Percentiles rank a stretch among this genome's conserved stretches.
These are phyloP conservation scores for Rosa rugosa DNA, from an alignment of 306 rosid genomes.

Conservation along the genomic window DNA sequence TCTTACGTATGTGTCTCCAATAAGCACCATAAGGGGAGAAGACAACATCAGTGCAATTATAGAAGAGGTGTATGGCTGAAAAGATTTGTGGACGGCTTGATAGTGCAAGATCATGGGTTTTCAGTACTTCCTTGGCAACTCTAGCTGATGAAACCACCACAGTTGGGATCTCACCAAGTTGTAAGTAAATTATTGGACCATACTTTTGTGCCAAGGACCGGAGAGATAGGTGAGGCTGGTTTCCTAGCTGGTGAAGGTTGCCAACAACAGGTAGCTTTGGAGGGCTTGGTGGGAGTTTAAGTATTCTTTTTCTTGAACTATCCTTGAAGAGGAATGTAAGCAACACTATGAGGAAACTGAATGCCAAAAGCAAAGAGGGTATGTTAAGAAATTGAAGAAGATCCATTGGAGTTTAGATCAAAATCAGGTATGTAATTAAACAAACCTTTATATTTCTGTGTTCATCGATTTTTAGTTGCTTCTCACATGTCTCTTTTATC, in stretches of 20 bases:
- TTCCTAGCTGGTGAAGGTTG: slow-evolving; percentile 57
- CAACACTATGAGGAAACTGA: slow-evolving; percentile 24
- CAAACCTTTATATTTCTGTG: neutral
- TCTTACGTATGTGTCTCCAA: slow-evolving; percentile 60
- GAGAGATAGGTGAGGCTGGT: slow-evolving; percentile 54
- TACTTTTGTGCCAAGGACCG: slow-evolving; percentile 37
- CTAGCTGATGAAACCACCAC: slow-evolving; percentile 68
- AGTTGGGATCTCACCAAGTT: slow-evolving; percentile 65
- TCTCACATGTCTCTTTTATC: neutral
- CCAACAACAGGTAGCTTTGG: slow-evolving; percentile 51
- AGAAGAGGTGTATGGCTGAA: slow-evolving; percentile 63
- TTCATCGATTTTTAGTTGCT: neutral
- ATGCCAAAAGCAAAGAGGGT: slow-evolving; percentile 20
- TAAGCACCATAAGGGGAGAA: slow-evolving; percentile 67
- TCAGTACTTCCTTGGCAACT: slow-evolving; percentile 57
- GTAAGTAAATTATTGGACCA: slow-evolving; percentile 54
- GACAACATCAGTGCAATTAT: slow-evolving; percentile 51
- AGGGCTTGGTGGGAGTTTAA: slow-evolving; percentile 57
- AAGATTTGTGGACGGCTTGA: slow-evolving; percentile 42
- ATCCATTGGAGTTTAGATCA: slow-evolving; percentile 25
- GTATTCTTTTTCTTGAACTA: slow-evolving; percentile 24
- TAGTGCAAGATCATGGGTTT: slow-evolving; percentile 64
- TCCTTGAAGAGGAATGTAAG: slow-evolving; percentile 28
- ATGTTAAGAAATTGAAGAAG: slow-evolving; percentile 32
- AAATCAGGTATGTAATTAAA: neutral